These are phyloP conservation scores for Teratosphaeria gauchensis DNA, from an alignment of 2,329 filamentous ascomycete species.

Conservation along the genomic window DNA sequence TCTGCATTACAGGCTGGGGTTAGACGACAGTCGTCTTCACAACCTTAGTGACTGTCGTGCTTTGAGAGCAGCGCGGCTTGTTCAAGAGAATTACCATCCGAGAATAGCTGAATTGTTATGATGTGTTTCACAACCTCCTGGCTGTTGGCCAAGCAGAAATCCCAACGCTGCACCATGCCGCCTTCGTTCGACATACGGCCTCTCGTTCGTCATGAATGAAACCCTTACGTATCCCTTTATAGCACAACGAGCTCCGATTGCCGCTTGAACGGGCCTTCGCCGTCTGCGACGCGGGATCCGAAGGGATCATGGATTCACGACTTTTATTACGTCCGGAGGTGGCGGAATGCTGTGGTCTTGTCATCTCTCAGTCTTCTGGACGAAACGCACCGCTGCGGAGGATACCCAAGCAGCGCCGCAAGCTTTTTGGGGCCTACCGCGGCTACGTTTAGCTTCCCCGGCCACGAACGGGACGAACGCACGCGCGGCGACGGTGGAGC, in stretches of 20 bases:
- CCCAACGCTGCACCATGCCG: neutral
- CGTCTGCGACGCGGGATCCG: neutral
- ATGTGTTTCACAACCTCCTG: neutral
- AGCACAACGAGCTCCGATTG: neutral
- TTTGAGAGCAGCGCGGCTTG: no score
- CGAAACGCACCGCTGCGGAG: no score
- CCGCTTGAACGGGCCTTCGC: neutral
- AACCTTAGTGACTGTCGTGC: no score
- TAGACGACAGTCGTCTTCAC: no score
- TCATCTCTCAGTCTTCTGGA: no score
- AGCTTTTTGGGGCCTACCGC: neutral
- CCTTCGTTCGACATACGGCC: neutral
- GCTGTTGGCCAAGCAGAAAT: neutral
- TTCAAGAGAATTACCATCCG: neutral
- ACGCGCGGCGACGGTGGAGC: neutral
- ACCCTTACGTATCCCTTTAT: neutral
- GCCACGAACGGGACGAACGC: no score
- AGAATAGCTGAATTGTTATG: neutral
- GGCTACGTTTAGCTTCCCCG: no score
- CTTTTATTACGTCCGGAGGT: no score
- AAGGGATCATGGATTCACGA: no score
- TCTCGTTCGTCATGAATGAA: neutral
- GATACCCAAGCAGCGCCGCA: no score
- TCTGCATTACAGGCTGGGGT: no score
- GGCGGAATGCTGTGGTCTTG: no score